These are phyloP conservation scores for Lasiodiplodia sp. DNA, from an alignment of 2,329 filamentous ascomycete genomes.

Conservation along the genomic window DNA sequence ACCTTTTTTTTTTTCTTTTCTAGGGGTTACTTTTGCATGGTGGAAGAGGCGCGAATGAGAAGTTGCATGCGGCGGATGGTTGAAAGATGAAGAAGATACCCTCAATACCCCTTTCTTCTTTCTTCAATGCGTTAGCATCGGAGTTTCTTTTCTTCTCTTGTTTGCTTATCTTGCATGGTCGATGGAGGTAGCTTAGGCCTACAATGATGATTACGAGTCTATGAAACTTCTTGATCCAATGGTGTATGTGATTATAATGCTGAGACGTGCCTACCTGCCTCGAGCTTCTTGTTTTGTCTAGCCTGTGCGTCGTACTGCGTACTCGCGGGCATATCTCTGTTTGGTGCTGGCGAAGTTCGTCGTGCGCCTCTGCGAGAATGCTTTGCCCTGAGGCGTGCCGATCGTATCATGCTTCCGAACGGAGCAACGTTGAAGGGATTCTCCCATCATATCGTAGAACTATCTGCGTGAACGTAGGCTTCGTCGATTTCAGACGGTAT, in stretches of 20 bases:
- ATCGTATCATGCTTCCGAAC: neutral
- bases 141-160: neutral
- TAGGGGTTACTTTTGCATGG: neutral
- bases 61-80: slow-evolving; percentile 3
- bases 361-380: neutral
- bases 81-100: slow-evolving; percentile 27
- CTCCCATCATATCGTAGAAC: neutral
- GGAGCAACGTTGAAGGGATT: neutral
- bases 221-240: neutral
- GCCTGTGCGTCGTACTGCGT: neutral
- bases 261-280: neutral
- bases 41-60: neutral
- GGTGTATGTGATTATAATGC: neutral
- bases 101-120: slow-evolving; percentile 27
- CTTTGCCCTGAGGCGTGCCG: neutral
- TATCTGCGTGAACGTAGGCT: neutral
- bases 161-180: neutral
- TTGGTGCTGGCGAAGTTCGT: neutral
- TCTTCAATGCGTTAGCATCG: slow-evolving; percentile 17
- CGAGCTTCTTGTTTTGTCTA: neutral
- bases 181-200: slow-evolving; percentile 8
- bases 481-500: neutral
- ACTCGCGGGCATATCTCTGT: neutral
- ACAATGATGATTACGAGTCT: slow-evolving; percentile 25
- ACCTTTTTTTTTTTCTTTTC: neutral